These are phyloP conservation scores for Crinitomyces ghanaensis DNA, from an alignment of 805 yeast species.

Conservation along the genomic window DNA sequence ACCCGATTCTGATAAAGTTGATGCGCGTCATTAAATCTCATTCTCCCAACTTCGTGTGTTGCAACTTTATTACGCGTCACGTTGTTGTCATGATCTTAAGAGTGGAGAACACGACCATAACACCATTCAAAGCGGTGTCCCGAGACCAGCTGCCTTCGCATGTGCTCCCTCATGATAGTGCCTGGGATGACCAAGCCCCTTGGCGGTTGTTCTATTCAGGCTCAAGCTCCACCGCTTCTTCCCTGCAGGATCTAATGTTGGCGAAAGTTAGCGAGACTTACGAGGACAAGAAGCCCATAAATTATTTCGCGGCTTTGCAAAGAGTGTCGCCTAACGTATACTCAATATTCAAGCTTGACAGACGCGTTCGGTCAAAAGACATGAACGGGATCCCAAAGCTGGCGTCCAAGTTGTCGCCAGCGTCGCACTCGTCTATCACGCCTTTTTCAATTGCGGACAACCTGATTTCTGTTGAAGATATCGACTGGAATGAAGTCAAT, in stretches of 20 bases:
- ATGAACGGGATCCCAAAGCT: too few species aligned
- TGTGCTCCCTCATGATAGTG: slow-evolving; percentile 7
- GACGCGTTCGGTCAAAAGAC: slow-evolving; percentile 11
- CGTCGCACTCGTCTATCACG: too few species aligned
- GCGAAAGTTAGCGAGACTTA: slow-evolving; percentile 9
- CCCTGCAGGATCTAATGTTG: slow-evolving; percentile 2
- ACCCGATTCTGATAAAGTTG: too few species aligned
- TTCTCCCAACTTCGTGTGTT: too few species aligned
- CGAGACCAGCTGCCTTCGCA: slow-evolving; percentile 4
- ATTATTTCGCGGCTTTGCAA: slow-evolving; percentile 12
- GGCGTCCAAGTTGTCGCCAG: too few species aligned
- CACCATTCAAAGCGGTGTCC: slow-evolving; percentile 6
- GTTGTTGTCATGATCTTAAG: too few species aligned
- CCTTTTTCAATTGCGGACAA: too few species aligned
- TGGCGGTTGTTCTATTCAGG: slow-evolving; percentile 6
- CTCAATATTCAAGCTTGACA: slow-evolving; percentile 10
- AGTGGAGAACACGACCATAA: too few species aligned
- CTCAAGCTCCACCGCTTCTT: slow-evolving; percentile 2
- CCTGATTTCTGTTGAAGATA: too few species aligned
- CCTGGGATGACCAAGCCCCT: slow-evolving; percentile 7
- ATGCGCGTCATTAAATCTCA: too few species aligned
- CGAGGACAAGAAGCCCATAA: slow-evolving; percentile 3
- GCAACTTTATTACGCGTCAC: too few species aligned
- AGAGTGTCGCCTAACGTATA: slow-evolving; percentile 8
- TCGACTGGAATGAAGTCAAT: too few species aligned